These are phyloP conservation scores for Dryadomyces sulphureus DNA, from an alignment of 2,329 filamentous ascomycete species.

Conservation along the genomic window DNA sequence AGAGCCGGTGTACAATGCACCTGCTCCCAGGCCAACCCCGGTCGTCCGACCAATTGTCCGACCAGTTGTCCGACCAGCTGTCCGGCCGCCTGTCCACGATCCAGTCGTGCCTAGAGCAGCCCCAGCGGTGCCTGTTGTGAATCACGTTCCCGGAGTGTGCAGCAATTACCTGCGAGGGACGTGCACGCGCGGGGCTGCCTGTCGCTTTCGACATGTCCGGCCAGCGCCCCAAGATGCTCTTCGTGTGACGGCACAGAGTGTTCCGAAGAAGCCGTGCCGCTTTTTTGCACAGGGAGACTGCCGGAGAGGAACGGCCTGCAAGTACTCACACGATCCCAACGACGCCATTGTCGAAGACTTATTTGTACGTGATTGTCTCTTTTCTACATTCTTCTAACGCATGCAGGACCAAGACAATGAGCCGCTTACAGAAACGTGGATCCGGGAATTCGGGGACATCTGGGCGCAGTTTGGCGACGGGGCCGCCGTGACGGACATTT, in stretches of 20 bases:
- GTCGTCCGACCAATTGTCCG: too few relatives aligned
- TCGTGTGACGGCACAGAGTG: too few relatives aligned
- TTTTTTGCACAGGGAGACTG: slow-evolving; percentile 1
- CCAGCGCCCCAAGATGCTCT: not conserved
- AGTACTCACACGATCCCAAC: slow-evolving; percentile 2
- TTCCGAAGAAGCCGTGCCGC: not conserved
- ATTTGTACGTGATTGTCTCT: too few relatives aligned
- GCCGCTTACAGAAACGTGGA: slow-evolving; percentile 1
- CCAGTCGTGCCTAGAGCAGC: not conserved
- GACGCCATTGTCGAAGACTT: not conserved
- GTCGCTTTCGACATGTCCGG: not conserved
- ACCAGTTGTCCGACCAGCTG: too few relatives aligned
- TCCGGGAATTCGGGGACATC: slow-evolving; percentile 14
- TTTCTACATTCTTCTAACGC: too few relatives aligned
- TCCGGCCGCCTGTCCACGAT: too few relatives aligned
- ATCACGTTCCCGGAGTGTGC: not conserved
- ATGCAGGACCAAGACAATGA: not conserved
- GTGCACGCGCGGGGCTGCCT: not conserved
- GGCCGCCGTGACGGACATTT: slow-evolving; percentile 15
- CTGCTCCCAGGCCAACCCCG: not conserved
- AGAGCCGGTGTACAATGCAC: not conserved
- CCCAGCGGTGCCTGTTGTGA: not conserved
- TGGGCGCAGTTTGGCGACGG: slow-evolving; percentile 19
- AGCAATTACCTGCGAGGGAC: not conserved
- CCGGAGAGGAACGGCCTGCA: not conserved